Conservation (phyloP, 768 basidiomycete species). For the Suillus discolor region DNA sequence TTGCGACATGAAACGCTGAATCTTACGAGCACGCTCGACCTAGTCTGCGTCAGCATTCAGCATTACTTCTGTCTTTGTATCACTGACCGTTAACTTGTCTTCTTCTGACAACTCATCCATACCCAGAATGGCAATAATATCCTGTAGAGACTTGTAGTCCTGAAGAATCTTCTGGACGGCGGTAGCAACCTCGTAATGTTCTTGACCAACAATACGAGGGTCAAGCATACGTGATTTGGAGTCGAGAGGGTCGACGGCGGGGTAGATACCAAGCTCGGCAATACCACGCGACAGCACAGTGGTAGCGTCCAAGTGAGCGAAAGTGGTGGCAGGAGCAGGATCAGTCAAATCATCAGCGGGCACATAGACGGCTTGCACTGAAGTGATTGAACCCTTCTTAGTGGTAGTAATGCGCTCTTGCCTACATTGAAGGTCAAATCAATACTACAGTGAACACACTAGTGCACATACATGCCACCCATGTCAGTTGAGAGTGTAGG, state of each 20-base stretch:
- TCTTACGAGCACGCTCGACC: slow-evolving; percentile 98
- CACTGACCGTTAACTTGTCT: slow-evolving; percentile 93
- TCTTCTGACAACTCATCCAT: slow-evolving; percentile 99
- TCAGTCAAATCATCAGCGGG: slow-evolving; percentile 99
- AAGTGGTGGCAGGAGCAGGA: slow-evolving; percentile 98
- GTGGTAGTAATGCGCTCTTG: slow-evolving; percentile 99
- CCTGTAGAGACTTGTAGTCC: slow-evolving; percentile 96
- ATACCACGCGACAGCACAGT: slow-evolving; percentile 99
- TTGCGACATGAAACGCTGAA: slow-evolving; percentile 99
- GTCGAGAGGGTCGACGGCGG: slow-evolving; percentile 98
- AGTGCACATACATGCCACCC: slow-evolving; percentile 89
- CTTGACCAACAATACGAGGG: slow-evolving; percentile 94
- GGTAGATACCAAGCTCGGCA: slow-evolving; percentile 99
- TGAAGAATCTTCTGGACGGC: slow-evolving; percentile 97
- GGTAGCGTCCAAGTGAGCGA: slow-evolving; percentile 99
- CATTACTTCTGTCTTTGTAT: too few species aligned
- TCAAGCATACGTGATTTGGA: slow-evolving; percentile 99
- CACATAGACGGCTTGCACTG: slow-evolving; percentile 99
- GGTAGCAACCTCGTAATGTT: slow-evolving; percentile 96
- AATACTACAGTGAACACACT: not conserved
- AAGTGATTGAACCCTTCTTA: slow-evolving; percentile 99
- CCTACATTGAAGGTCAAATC: slow-evolving; percentile 43
- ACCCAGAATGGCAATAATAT: slow-evolving; percentile 99
- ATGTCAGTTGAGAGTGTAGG: slow-evolving; percentile 99
- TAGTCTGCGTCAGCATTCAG: slow-evolving; percentile 26